Evolutionary conservation across 352 stramenopile species (phyloP).

Genomic region (Phytophthora litchii): DNA sequence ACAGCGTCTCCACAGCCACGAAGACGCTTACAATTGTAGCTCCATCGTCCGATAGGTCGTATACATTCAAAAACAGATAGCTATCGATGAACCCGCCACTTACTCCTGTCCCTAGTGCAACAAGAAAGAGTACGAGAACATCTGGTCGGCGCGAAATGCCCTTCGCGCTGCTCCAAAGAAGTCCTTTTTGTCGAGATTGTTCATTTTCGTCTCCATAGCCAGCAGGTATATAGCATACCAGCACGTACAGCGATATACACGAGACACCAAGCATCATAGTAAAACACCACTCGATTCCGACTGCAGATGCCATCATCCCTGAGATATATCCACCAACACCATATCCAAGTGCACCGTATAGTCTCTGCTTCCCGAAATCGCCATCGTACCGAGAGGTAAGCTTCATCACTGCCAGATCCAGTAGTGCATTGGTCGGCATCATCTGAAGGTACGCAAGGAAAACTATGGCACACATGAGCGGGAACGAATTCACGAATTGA

Average conservation of each 20-base stretch:
- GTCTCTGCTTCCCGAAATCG: conserved; percentile 64
- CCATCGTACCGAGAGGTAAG: conserved; percentile 47
- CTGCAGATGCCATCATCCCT: conserved; percentile 39
- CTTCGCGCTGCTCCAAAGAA: conserved; percentile 39
- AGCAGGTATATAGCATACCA: conserved; percentile 47
- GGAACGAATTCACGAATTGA: conserved; percentile 45
- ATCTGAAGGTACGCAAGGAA: conserved; percentile 46
- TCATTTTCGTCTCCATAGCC: conserved; percentile 20
- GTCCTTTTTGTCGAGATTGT: conserved; percentile 12
- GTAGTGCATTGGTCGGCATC: conserved; percentile 42
- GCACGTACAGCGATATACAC: conserved; percentile 39
- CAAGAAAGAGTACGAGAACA: conserved; percentile 49
- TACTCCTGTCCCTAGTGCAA: conserved; percentile 51
- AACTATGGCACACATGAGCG: conserved; percentile 38
- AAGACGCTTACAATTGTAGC: conserved; percentile 56
- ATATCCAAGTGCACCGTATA: conserved; percentile 62
- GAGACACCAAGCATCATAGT: conserved; percentile 47
- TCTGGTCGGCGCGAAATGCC: conserved; percentile 26
- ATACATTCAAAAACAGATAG: conserved; percentile 62
- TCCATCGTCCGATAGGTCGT: conserved; percentile 50
- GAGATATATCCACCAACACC: conserved; percentile 53
- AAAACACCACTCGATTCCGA: conserved; percentile 60
- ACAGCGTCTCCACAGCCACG: conserved; percentile 56
- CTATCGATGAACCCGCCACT: conserved; percentile 61
- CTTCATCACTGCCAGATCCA: conserved; percentile 59